phyloP scores from a whole-genome alignment of 305 asterid genomes.

The Andrographis paniculata region DNA sequence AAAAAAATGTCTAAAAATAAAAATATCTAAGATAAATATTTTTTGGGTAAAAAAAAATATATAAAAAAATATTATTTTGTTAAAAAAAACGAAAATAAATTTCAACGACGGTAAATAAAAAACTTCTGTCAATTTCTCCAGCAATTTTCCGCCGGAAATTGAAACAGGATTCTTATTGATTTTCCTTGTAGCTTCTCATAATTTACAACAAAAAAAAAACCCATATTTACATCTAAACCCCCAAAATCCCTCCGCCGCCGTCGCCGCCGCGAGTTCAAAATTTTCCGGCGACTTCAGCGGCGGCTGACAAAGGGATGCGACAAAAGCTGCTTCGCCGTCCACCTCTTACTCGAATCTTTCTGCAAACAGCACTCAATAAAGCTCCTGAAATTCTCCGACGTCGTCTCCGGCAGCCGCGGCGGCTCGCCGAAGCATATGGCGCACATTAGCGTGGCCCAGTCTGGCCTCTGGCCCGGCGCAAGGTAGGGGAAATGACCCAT shows the following conservation, averaged over 20 bases:
- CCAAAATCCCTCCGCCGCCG: slow-evolving; percentile 15
- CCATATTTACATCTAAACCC: not conserved
- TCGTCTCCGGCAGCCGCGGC: slow-evolving; percentile 55
- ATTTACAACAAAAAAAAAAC: no score
- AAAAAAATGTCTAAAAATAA: no score
- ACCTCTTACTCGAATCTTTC: slow-evolving; percentile 70
- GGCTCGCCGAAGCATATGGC: slow-evolving; percentile 91
- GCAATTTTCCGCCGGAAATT: no score
- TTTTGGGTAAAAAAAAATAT: no score
- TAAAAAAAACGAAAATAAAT: no score
- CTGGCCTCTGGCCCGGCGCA: slow-evolving; percentile 73
- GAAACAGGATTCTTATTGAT: no score
- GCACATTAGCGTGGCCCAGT: slow-evolving; percentile 95
- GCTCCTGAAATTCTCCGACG: slow-evolving; percentile 48
- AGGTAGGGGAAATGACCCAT: slow-evolving; percentile 74
- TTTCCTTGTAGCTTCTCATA: no score
- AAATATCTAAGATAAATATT: no score
- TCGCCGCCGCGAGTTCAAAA: slow-evolving; percentile 6
- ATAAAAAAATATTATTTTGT: no score
- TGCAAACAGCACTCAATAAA: slow-evolving; percentile 71
- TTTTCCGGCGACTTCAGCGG: slow-evolving; percentile 15
- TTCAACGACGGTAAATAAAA: no score
- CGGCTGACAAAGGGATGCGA: slow-evolving; percentile 54
- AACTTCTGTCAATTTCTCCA: no score
- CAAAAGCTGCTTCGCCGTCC: slow-evolving; percentile 59